Evolutionary conservation across 2,329 filamentous ascomycete genomes (phyloP).

Genomic region (Beauveria australis): DNA sequence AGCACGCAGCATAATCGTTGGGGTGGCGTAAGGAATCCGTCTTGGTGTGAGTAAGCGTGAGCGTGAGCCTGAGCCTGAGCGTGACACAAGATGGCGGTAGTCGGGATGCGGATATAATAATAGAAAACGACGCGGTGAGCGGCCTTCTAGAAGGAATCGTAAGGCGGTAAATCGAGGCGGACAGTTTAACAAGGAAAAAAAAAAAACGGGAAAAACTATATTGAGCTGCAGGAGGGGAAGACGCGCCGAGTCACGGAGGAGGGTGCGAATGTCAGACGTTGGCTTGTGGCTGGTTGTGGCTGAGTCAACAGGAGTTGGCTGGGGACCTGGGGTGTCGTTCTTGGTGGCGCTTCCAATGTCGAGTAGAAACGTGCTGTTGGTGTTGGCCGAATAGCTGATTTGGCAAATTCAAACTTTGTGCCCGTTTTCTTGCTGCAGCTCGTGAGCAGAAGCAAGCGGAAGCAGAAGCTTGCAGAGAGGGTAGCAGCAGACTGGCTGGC

Average conservation of each 20-base stretch:
- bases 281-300: neutral
- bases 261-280: neutral
- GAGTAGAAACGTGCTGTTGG: no score
- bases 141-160: neutral
- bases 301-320: neutral
- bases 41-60: neutral
- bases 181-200: neutral
- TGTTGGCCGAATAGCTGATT: no score
- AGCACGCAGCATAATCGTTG: conserved; percentile 3
- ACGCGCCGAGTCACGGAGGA: neutral
- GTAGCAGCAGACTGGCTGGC: neutral
- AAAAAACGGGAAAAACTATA: neutral
- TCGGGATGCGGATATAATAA: neutral
- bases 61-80: neutral
- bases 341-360: no score
- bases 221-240: neutral
- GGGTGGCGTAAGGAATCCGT: neutral
- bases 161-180: neutral
- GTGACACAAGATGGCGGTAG: neutral
- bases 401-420: no score
- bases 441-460: neutral
- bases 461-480: neutral
- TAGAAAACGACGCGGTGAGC: neutral
- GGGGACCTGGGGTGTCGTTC: no score
- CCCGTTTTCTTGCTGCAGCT: neutral